Evolutionary conservation across 2,329 filamentous ascomycete species (phyloP).

Genomic region (Botrytis hyacinthi): DNA sequence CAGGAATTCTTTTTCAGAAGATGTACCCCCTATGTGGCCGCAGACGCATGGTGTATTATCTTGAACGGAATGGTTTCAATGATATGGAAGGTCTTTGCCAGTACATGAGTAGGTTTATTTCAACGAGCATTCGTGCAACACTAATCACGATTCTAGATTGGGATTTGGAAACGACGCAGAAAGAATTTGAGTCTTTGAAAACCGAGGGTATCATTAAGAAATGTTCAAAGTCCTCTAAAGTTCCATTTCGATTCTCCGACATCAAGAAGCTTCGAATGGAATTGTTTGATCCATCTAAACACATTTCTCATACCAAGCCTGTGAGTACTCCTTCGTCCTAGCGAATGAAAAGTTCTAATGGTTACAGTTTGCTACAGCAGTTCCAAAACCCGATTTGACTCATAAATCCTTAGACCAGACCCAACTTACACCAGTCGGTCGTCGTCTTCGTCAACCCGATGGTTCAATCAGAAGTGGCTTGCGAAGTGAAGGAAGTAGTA

Average conservation of each 20-base stretch:
- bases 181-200: slow-evolving; percentile 16
- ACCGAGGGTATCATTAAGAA: slow-evolving; percentile 22
- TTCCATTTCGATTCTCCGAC: slow-evolving; percentile 4
- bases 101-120: slow-evolving; percentile 5
- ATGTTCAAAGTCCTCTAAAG: neutral
- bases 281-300: slow-evolving; percentile 13
- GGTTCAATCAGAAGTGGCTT: neutral
- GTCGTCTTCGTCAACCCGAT: neutral
- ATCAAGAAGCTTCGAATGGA: slow-evolving; percentile 4
- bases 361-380: slow-evolving; percentile 1
- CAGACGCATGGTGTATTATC: slow-evolving; percentile 26
- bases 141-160: neutral
- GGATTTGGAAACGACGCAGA: slow-evolving; percentile 7
- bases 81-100: slow-evolving; percentile 21
- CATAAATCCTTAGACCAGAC: neutral
- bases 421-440: slow-evolving; percentile 9
- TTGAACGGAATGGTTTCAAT: slow-evolving; percentile 19
- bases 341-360: neutral
- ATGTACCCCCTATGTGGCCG: slow-evolving; percentile 22
- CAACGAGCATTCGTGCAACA: neutral
- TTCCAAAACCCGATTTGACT: neutral
- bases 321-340: neutral
- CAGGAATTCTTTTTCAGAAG: slow-evolving; percentile 9
- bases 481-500: slow-evolving; percentile 14
- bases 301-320: slow-evolving; percentile 8